Evolutionary conservation across 2,329 filamentous ascomycete species (phyloP).

Genomic region (Colletotrichum orchidophilum): DNA sequence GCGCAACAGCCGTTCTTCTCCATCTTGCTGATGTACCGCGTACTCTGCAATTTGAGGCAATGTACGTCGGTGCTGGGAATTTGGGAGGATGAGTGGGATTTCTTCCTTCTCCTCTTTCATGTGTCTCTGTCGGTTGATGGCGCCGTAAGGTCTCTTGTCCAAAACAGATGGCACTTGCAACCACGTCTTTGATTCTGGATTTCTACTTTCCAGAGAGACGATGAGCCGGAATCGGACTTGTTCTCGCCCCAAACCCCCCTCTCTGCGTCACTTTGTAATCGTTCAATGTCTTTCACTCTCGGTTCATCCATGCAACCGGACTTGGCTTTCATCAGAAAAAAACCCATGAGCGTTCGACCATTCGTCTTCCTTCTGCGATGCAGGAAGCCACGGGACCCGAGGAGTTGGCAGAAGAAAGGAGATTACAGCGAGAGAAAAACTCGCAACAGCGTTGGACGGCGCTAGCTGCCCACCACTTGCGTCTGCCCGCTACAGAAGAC

Average conservation of each 20-base stretch:
- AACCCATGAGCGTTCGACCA: background rate
- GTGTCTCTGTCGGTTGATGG: background rate
- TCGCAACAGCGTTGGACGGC: background rate
- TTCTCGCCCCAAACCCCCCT: background rate
- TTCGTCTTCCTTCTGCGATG: background rate
- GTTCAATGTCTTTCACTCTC: background rate
- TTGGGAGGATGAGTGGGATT: background rate
- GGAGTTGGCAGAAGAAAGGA: background rate
- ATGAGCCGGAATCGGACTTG: background rate
- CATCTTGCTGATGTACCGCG: background rate
- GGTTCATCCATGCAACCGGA: background rate
- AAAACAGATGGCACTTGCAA: background rate
- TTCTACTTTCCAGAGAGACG: background rate
- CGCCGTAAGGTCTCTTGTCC: background rate
- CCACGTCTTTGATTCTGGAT: background rate
- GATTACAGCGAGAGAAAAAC: background rate
- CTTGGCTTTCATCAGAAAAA: background rate
- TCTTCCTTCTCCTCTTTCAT: too few relatives aligned
- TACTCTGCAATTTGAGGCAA: background rate
- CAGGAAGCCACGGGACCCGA: background rate
- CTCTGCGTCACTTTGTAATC: background rate
- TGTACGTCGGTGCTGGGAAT: too few relatives aligned
- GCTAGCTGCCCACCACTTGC: background rate
- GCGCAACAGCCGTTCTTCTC: background rate
- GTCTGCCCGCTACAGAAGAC: conserved; percentile 6